These are phyloP conservation scores for Leccinum arenicola DNA, from an alignment of 768 basidiomycete species.

Conservation along the genomic window DNA sequence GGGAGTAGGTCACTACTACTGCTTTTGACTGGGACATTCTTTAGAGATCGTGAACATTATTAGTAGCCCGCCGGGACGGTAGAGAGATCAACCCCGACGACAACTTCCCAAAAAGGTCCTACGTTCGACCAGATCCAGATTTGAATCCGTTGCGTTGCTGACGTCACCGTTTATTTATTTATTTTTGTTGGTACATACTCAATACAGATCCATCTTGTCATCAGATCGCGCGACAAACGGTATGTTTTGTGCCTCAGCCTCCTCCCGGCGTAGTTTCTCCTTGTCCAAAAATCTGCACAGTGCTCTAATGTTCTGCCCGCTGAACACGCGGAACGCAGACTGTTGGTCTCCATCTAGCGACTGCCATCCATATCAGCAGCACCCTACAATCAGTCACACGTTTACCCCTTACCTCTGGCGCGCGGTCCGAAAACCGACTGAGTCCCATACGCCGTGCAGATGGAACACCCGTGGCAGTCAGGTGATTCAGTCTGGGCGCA, in stretches of 20 bases:
- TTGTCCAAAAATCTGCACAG: slow-evolving; percentile 72
- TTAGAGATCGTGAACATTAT: slow-evolving; percentile 3
- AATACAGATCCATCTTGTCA: slow-evolving; percentile 63
- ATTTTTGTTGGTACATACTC: slow-evolving; percentile 6
- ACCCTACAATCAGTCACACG: not conserved
- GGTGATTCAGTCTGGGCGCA: slow-evolving; percentile 60
- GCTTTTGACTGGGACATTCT: slow-evolving; percentile 6
- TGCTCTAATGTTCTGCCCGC: slow-evolving; percentile 57
- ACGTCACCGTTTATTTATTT: slow-evolving; percentile 8
- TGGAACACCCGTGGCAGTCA: slow-evolving; percentile 78
- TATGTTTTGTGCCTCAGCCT: slow-evolving; percentile 58
- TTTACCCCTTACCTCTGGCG: slow-evolving; percentile 52
- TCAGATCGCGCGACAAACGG: slow-evolving; percentile 59
- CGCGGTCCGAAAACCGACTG: slow-evolving; percentile 70
- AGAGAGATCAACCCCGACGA: slow-evolving; percentile 1
- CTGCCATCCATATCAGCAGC: slow-evolving; percentile 36
- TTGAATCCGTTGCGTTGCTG: slow-evolving; percentile 12
- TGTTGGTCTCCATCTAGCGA: slow-evolving; percentile 63
- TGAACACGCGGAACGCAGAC: slow-evolving; percentile 78
- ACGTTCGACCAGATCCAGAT: not conserved
- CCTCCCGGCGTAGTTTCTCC: slow-evolving; percentile 54
- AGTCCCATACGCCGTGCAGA: slow-evolving; percentile 69
- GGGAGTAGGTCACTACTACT: not conserved
- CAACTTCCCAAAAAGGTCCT: slow-evolving; percentile 8
- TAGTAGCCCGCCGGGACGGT: not conserved